Percentiles rank a stretch among this genome's conserved stretches.
phyloP scores from a whole-genome alignment of 495 filamentous ascomycete genomes.

The Massariosphaeria phaeospora region DNA sequence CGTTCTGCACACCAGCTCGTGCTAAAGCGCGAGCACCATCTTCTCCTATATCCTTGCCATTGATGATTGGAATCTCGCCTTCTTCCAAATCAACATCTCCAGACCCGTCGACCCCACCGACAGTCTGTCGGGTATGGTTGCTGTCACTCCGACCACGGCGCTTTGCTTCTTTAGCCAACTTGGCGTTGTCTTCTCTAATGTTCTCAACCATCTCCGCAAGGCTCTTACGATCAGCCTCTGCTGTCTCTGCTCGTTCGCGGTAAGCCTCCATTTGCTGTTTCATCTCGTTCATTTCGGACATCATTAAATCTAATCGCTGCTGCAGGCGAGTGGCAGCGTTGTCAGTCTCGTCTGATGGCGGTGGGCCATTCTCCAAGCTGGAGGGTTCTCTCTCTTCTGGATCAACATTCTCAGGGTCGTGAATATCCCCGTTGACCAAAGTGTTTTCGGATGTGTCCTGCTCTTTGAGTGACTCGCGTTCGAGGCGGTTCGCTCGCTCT shows the following conservation, averaged over 20 bases:
- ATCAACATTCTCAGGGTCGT: constrained; percentile 30
- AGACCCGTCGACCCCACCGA: background rate
- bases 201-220: constrained; percentile 86
- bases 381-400: constrained; percentile 46
- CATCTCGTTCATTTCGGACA: constrained; percentile 76
- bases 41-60: constrained; percentile 16
- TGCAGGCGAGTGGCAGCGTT: constrained; percentile 51
- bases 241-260: constrained; percentile 68
- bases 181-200: constrained; percentile 61
- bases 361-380: constrained; percentile 41
- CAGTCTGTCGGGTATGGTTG: background rate
- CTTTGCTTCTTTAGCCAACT: constrained; percentile 32
- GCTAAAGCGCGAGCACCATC: constrained; percentile 27
- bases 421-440: constrained; percentile 29
- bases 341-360: constrained; percentile 27
- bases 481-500: constrained; percentile 66
- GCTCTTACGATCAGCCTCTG: constrained; percentile 72
- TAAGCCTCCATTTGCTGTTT: constrained; percentile 74
- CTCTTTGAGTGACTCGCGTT: constrained; percentile 45
- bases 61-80: constrained; percentile 29
- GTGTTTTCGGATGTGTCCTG: constrained; percentile 30
- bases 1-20: constrained; percentile 34
- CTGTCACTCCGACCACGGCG: constrained; percentile 22
- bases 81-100: constrained; percentile 16
- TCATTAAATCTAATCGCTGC: constrained; percentile 69